Conservation (phyloP, 345 rosid species). For the Gossypium raimondii region DNA sequence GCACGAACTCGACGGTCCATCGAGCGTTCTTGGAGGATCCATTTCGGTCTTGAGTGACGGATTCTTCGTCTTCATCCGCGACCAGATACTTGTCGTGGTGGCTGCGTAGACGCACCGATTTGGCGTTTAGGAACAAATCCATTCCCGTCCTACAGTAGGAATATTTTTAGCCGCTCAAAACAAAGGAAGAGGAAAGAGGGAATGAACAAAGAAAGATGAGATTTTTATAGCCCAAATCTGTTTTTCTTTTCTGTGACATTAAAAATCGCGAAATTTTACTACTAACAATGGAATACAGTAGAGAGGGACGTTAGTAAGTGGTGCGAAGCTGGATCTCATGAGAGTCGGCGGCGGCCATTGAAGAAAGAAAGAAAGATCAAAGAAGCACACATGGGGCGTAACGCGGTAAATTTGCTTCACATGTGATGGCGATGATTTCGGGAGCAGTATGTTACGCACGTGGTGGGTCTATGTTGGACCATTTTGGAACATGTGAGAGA, state of each 20-base stretch:
- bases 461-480: neutral
- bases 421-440: neutral
- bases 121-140: slow-evolving; percentile 78
- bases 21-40: slow-evolving; percentile 56
- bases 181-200: neutral
- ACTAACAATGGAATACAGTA: too few relatives aligned
- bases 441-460: neutral
- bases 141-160: slow-evolving; percentile 32
- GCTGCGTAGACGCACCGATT: slow-evolving; percentile 65
- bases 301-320: neutral
- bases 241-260: neutral
- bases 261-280: neutral
- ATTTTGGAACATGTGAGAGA: too few relatives aligned
- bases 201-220: neutral
- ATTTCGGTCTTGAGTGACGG: slow-evolving; percentile 54
- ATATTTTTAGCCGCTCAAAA: slow-evolving; percentile 16
- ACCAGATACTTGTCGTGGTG: slow-evolving; percentile 70
- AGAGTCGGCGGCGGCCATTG: neutral
- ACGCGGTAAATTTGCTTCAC: neutral
- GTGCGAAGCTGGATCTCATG: neutral
- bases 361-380: neutral
- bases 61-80: slow-evolving; percentile 72
- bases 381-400: neutral
- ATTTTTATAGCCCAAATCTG: neutral
- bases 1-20: slow-evolving; percentile 69